A percentile compares a stretch with the other conserved stretches of the same genome.
Conservation (phyloP, 495 filamentous ascomycete genomes). For the Parathielavia hyrcaniae region DNA sequence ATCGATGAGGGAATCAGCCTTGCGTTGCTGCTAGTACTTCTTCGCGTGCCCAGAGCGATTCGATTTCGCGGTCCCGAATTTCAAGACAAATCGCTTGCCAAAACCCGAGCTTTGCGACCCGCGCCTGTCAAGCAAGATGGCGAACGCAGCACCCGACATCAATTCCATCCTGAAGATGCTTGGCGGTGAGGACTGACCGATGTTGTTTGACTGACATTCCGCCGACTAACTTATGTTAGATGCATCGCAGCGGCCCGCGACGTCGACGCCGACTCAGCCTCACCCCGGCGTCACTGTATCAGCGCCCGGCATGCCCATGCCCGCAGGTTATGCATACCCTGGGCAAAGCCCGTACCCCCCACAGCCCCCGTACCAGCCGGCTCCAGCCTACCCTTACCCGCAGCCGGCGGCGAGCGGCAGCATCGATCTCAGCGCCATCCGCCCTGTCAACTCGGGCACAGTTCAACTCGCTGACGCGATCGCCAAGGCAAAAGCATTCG, state of each 20-base stretch:
- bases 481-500: conserved; percentile 63
- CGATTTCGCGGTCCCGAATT: background rate
- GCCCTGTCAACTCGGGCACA: conserved; percentile 64
- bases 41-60: background rate
- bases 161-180: conserved; percentile 30
- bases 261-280: conserved; percentile 40
- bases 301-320: conserved; percentile 12
- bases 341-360: conserved; percentile 32
- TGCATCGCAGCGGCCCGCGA: conserved; percentile 30
- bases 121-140: conserved; percentile 22
- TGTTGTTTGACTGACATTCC: background rate
- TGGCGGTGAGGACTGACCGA: conserved; percentile 8
- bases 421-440: conserved; percentile 68
- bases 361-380: conserved; percentile 39
- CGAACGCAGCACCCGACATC: conserved; percentile 27
- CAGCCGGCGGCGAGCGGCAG: conserved; percentile 62
- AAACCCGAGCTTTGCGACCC: background rate
- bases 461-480: conserved; percentile 69
- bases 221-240: conserved; percentile 10
- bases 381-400: conserved; percentile 51
- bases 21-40: background rate
- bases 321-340: conserved; percentile 23
- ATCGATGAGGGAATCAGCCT: background rate
- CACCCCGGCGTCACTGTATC: conserved; percentile 37
- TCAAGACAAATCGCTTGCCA: background rate